Conservation (phyloP, 148 eudicot genomes). For the Vaccinium myrtillus region DNA sequence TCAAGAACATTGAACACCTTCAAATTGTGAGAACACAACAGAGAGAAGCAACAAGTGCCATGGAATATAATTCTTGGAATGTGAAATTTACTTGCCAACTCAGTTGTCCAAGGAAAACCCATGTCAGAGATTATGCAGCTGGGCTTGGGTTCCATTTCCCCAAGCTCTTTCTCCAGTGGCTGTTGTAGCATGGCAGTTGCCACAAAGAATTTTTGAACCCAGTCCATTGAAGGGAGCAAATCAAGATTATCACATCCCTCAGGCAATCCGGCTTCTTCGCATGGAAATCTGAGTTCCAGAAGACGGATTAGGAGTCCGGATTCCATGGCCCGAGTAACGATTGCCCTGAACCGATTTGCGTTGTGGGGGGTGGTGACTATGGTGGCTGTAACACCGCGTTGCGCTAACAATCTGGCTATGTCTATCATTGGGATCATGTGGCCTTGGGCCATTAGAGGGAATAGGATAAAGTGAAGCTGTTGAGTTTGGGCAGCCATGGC, state of each 20-base stretch:
- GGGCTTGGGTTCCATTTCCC: slow-evolving; percentile 26
- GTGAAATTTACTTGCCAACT: slow-evolving; percentile 28
- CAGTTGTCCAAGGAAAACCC: slow-evolving; percentile 48
- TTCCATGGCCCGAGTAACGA: slow-evolving; percentile 22
- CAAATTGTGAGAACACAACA: slow-evolving; percentile 34
- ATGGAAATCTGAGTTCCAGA: slow-evolving; percentile 35
- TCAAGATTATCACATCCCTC: slow-evolving; percentile 56
- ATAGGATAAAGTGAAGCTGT: slow-evolving; percentile 42
- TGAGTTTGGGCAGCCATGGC: slow-evolving; percentile 24
- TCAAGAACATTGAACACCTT: slow-evolving; percentile 8
- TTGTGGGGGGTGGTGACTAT: slow-evolving; percentile 45
- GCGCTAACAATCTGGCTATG: slow-evolving; percentile 41
- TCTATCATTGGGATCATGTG: slow-evolving; percentile 62
- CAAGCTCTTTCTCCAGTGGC: slow-evolving; percentile 33
- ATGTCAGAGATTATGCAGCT: slow-evolving; percentile 51
- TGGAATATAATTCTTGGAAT: slow-evolving; percentile 54
- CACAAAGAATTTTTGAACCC: slow-evolving; percentile 27
- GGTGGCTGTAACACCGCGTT: slow-evolving; percentile 33
- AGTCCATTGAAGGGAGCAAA: slow-evolving; percentile 32
- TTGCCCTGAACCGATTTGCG: slow-evolving; percentile 31
- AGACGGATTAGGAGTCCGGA: slow-evolving; percentile 30
- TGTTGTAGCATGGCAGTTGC: slow-evolving; percentile 32
- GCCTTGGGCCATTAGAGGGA: slow-evolving; percentile 57
- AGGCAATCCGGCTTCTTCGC: slow-evolving; percentile 43
- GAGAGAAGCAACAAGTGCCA: slow-evolving; percentile 55